Evolutionary conservation across 192 early-diverging fungal genomes (phyloP), one percentile per base, ranked within the genome.

Genomic region (Powellomyces hirtus): DNA sequence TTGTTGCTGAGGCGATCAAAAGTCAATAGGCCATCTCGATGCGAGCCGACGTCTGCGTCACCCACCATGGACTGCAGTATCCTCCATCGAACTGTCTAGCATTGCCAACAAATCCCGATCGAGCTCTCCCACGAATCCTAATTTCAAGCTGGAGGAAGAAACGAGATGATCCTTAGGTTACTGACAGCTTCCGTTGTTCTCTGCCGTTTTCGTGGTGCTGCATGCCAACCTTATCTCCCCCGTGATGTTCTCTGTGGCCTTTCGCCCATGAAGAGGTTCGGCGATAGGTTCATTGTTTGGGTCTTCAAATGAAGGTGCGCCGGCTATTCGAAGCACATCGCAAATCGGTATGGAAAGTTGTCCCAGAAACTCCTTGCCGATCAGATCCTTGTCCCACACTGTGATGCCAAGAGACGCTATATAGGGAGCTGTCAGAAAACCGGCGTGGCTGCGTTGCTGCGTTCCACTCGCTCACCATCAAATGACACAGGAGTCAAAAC

Each of bases 361-460:
- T 0, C 91, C 91, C 77, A 92, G 76, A 70, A 87, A 92, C 59
- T 86, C 85, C 29, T 78, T 75, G 18, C 80, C 79, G 58, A 88
- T 79, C 31, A 78, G 66, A 49, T 92, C 89, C 64, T 89, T 89
- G 59, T 92, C 88, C 86, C 87, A 90, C 16, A 85, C 75, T n/a
- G 79, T 76, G 4, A 91, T 50, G 2, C 72, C 44, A 11, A 66
- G 38, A 29, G 67, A 72, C 29, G 62, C 70, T 64, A 8, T 31
- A 14, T 33, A 34, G 57, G 1, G 34, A 33, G 14, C 22, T 58
- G 62, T 18, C 26, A 22, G 33, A 16, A 44, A 33, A 22, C 22
- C n/a, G 26, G 24, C n/a, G 26, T 10, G 22, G n/a, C 8, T 29
- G 50, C 35, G 18, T 5, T 30, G 8, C 63, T 36, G 49, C 33